A percentile compares a stretch with the other conserved stretches of the same genome.
phyloP scores from a whole-genome alignment of 768 basidiomycete species.

The Ephemerocybe angulata region DNA sequence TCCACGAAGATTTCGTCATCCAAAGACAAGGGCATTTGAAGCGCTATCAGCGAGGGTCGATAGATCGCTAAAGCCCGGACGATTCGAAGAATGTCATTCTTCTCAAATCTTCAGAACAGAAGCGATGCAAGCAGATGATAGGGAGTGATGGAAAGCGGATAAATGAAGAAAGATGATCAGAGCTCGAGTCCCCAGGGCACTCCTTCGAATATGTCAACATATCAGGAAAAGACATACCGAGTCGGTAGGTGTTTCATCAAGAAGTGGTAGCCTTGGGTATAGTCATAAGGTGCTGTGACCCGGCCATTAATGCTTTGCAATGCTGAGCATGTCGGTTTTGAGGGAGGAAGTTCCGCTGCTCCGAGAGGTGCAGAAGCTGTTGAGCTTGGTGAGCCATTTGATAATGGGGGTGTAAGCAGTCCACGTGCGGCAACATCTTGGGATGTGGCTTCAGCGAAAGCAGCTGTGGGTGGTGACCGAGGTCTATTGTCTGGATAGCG shows the following conservation, averaged over 20 bases:
- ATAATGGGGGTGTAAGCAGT: conserved; percentile 37
- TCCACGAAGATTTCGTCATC: conserved; percentile 98
- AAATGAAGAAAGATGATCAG: conserved; percentile 31
- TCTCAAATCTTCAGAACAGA: conserved; percentile 72
- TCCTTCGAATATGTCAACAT: conserved; percentile 33
- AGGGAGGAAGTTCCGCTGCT: conserved; percentile 30
- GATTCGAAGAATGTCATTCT: conserved; percentile 91
- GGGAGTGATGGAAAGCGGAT: conserved; percentile 9
- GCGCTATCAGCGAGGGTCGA: conserved; percentile 92
- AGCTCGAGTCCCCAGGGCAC: conserved; percentile 42
- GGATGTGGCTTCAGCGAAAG: conserved; percentile 28
- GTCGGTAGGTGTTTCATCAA: conserved; percentile 90
- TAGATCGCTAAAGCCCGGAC: conserved; percentile 93
- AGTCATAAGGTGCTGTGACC: conserved; percentile 82
- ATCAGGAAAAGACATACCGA: conserved; percentile 56
- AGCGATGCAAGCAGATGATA: conserved; percentile 5
- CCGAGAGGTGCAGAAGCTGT: conserved; percentile 36
- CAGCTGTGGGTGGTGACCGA: conserved; percentile 35
- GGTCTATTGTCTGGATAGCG: conserved; percentile 46
- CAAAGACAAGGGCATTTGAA: conserved; percentile 95
- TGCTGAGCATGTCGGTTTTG: conserved; percentile 31
- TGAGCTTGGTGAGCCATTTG: conserved; percentile 38
- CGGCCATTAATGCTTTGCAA: conserved; percentile 60
- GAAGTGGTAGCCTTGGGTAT: conserved; percentile 95
- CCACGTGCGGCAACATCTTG: conserved; percentile 29